Percentiles rank a stretch among this genome's conserved stretches.
Evolutionary conservation across 2,329 filamentous ascomycete species (phyloP).

Genomic region (Aspergillus chevalieri): DNA sequence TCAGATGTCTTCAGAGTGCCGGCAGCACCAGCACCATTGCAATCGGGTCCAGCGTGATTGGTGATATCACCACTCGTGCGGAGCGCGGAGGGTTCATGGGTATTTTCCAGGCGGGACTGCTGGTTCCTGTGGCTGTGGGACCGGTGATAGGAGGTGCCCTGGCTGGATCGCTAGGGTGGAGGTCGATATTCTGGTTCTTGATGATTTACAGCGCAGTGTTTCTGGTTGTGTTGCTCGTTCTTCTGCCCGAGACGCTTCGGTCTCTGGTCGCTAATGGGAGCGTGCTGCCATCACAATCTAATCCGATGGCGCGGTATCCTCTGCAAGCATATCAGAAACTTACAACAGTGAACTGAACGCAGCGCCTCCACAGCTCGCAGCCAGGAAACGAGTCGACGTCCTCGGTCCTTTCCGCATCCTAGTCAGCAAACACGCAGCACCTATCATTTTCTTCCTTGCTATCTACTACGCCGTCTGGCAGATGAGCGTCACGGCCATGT

Average conservation of each 20-base stretch:
- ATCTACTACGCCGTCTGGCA: slow-evolving; percentile 52
- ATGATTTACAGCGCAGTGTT: slow-evolving; percentile 17
- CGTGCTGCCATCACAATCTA: slow-evolving; percentile 15
- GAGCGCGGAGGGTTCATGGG: slow-evolving; percentile 28
- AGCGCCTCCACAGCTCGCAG: too few species aligned
- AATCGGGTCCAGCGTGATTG: slow-evolving; percentile 26
- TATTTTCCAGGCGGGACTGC: slow-evolving; percentile 18
- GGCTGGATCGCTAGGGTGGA: slow-evolving; percentile 19
- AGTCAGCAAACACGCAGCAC: too few species aligned
- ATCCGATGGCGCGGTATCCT: too few species aligned
- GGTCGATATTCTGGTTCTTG: slow-evolving; percentile 28
- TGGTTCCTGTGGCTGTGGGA: slow-evolving; percentile 20
- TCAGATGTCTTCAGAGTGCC: slow-evolving; percentile 27
- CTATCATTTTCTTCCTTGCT: slow-evolving; percentile 6
- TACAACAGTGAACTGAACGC: too few species aligned
- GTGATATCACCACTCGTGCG: slow-evolving; percentile 24
- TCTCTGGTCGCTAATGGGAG: slow-evolving; percentile 28
- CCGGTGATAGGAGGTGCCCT: slow-evolving; percentile 26
- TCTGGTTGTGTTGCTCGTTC: slow-evolving; percentile 8
- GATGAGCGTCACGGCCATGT: slow-evolving; percentile 51
- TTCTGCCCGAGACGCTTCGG: slow-evolving; percentile 27
- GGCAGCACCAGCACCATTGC: slow-evolving; percentile 22
- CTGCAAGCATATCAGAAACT: too few species aligned
- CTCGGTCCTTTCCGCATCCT: too few species aligned
- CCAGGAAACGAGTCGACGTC: too few species aligned